phyloP scores from a whole-genome alignment of 2,329 filamentous ascomycete genomes.

The Emergomyces africanus region DNA sequence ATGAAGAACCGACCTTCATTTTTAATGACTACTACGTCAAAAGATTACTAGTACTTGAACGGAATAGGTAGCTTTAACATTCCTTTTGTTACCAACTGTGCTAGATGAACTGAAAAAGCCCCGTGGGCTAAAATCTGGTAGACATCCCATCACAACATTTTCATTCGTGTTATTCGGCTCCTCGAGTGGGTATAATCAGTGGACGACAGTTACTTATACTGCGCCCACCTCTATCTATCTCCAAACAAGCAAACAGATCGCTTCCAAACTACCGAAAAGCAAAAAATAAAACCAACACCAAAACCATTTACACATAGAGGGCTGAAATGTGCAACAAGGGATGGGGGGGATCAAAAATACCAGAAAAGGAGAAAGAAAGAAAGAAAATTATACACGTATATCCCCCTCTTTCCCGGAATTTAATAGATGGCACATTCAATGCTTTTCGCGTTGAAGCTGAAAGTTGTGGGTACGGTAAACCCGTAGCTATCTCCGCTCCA shows the following conservation, averaged over 20 bases:
- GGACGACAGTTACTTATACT: too few species aligned
- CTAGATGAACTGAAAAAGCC: background rate
- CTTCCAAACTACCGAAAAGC: too few species aligned
- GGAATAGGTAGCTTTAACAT: background rate
- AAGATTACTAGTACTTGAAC: background rate
- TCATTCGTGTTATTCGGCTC: background rate
- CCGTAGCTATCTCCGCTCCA: background rate
- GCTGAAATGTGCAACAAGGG: background rate
- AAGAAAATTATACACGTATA: background rate
- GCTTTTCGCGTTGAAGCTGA: background rate
- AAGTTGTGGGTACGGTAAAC: background rate
- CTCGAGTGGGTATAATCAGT: background rate
- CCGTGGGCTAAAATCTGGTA: background rate
- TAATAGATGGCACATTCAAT: background rate
- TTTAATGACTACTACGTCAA: background rate
- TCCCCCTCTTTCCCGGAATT: background rate
- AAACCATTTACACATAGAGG: background rate
- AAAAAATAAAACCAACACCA: background rate
- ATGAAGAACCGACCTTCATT: background rate
- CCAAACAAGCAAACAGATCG: background rate
- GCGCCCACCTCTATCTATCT: background rate
- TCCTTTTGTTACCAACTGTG: background rate
- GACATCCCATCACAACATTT: background rate
- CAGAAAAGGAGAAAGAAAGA: background rate
- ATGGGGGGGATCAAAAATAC: background rate